Percentiles rank a stretch among this genome's conserved stretches.
Conservation (phyloP, 352 stramenopile species). For the Globisporangium cystogenes region DNA sequence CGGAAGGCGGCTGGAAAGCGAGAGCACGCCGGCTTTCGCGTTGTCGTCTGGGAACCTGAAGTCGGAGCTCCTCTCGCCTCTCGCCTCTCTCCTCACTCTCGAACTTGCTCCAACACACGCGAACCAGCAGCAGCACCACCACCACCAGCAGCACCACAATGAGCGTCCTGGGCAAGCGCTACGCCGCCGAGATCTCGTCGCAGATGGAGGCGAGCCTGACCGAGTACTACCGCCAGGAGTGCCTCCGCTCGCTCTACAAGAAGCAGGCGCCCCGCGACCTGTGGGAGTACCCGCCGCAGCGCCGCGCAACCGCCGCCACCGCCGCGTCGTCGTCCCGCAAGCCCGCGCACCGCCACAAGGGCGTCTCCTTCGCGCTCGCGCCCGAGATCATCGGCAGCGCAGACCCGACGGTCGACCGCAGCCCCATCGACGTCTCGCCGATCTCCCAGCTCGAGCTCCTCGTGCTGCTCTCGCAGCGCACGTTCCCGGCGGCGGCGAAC, state of each 20-base stretch:
- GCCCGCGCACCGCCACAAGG: constrained; percentile 33
- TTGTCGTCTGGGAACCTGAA: too few species aligned
- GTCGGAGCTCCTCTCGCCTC: not conserved
- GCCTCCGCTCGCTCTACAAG: constrained; percentile 67
- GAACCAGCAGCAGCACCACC: constrained; percentile 14
- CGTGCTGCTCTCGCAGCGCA: constrained; percentile 66
- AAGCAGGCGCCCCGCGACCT: constrained; percentile 41
- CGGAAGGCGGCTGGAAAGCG: not conserved
- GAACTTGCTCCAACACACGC: constrained; percentile 27
- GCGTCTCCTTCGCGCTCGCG: constrained; percentile 56
- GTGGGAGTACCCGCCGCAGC: constrained; percentile 30
- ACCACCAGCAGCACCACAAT: constrained; percentile 17
- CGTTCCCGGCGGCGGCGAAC: constrained; percentile 32
- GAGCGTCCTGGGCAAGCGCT: constrained; percentile 55
- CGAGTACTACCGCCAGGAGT: constrained; percentile 82
- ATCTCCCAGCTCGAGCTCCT: constrained; percentile 72
- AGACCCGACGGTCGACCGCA: constrained; percentile 65
- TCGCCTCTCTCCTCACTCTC: constrained; percentile 23
- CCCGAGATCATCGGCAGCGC: constrained; percentile 69
- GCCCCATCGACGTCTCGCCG: constrained; percentile 69
- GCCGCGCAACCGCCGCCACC: constrained; percentile 13
- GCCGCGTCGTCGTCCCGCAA: too few species aligned
- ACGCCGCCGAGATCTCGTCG: constrained; percentile 45
- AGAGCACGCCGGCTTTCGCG: not conserved
- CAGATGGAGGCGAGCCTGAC: constrained; percentile 60